phyloP scores from a whole-genome alignment of 192 early-diverging fungal genomes.

The Podila clonocystis region DNA sequence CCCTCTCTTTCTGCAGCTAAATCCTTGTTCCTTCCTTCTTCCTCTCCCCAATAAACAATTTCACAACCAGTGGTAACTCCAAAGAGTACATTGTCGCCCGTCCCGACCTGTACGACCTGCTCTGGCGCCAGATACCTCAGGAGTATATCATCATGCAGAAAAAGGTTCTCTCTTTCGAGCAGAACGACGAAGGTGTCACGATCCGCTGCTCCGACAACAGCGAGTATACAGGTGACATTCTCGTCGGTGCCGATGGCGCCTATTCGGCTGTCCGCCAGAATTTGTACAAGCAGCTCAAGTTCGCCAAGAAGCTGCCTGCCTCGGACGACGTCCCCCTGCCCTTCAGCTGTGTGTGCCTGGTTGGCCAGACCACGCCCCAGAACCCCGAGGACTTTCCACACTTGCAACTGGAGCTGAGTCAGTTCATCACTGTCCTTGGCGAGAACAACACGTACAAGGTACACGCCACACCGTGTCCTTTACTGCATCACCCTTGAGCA shows the following conservation, averaged over 20 bases:
- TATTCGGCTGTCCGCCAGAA: neutral
- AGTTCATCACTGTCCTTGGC: neutral
- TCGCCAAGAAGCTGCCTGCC: neutral
- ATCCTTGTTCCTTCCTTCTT: too few species aligned
- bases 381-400: neutral
- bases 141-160: neutral
- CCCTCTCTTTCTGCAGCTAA: too few species aligned
- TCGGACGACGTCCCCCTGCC: neutral
- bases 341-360: neutral
- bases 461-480: neutral
- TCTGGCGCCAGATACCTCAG: neutral
- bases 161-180: neutral
- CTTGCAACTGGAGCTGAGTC: constrained; percentile 3
- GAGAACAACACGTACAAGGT: constrained; percentile 3
- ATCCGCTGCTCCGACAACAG: neutral
- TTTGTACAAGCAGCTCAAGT: neutral
- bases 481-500: too few species aligned
- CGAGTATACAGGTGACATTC: neutral
- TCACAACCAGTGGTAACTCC: neutral
- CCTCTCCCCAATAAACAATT: neutral
- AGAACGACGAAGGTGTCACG: neutral
- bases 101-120: neutral
- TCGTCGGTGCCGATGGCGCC: neutral
- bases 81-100: constrained; percentile 1
- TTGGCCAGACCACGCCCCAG: neutral